phyloP scores from a whole-genome alignment of 345 rosid species.

The Gossypium sturtianum region DNA sequence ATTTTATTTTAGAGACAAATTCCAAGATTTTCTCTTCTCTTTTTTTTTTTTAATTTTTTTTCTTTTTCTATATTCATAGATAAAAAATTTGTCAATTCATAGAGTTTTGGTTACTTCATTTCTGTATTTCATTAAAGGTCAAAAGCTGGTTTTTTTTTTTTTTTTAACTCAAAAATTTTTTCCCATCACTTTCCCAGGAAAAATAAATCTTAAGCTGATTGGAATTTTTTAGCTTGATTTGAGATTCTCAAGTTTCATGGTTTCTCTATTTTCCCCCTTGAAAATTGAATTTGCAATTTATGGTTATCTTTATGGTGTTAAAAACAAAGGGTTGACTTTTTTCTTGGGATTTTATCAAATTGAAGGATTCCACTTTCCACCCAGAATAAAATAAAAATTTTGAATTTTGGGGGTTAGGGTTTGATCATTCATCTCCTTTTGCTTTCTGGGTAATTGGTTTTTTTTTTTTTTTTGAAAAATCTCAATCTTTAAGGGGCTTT shows the following conservation, averaged over 20 bases:
- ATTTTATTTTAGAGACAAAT: no score
- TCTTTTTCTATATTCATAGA: not conserved
- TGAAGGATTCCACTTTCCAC: not conserved
- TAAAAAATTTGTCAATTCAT: not conserved
- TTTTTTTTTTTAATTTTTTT: not conserved
- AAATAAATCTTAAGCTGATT: not conserved
- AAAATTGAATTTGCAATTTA: not conserved
- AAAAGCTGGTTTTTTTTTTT: not conserved
- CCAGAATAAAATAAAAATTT: not conserved
- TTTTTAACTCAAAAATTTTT: not conserved
- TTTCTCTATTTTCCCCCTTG: not conserved
- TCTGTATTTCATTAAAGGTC: not conserved
- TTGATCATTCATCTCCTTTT: not conserved
- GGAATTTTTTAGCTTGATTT: not conserved
- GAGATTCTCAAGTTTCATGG: conserved; percentile 5
- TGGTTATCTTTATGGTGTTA: not conserved
- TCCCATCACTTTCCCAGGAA: conserved; percentile 3
- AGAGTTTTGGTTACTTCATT: not conserved
- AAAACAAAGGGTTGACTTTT: conserved; percentile 7
- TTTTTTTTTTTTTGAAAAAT: not conserved
- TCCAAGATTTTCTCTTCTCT: no score
- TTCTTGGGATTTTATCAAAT: not conserved
- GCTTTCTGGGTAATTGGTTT: not conserved
- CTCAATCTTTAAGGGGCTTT: not conserved
- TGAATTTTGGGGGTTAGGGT: not conserved